phyloP scores from a whole-genome alignment of 371 early-diverging fungal species.

The Mucor lusitanicus region DNA sequence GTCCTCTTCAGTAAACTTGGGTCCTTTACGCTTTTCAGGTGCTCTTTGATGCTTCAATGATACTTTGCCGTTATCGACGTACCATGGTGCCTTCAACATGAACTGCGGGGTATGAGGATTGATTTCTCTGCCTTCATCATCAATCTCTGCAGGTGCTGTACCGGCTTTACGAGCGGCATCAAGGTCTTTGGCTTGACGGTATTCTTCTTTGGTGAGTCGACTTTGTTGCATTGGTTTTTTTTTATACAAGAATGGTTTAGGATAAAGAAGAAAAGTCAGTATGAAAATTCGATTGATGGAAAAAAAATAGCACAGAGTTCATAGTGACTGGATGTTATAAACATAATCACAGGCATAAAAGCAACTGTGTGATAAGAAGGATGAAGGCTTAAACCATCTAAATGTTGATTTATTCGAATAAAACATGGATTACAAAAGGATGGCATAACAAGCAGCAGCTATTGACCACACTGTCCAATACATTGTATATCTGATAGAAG shows the following conservation, averaged over 20 bases:
- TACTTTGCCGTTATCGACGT: slow-evolving; percentile 84
- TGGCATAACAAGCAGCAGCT: background rate
- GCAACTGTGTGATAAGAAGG: no score
- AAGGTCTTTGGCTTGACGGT: slow-evolving; percentile 81
- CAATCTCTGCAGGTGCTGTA: slow-evolving; percentile 87
- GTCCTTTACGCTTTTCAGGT: slow-evolving; percentile 36
- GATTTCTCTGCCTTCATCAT: slow-evolving; percentile 93
- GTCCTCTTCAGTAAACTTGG: slow-evolving; percentile 47
- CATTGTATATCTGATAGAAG: background rate
- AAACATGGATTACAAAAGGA: no score
- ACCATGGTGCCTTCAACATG: slow-evolving; percentile 97
- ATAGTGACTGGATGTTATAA: no score
- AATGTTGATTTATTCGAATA: no score
- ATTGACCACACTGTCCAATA: background rate
- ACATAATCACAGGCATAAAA: no score
- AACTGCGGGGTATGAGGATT: slow-evolving; percentile 99
- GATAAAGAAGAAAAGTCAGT: no score
- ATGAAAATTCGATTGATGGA: no score
- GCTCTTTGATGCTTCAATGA: slow-evolving; percentile 91
- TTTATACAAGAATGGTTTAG: no score
- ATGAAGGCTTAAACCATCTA: no score
- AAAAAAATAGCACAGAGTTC: no score
- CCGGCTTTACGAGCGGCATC: slow-evolving; percentile 92
- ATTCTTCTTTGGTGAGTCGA: slow-evolving; percentile 84
- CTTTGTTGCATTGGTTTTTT: slow-evolving; percentile 29